Evolutionary conservation across 2,329 filamentous ascomycete species (phyloP), one percentile per base, ranked within the genome.

Genomic region (Amesomyces nigricolor): DNA sequence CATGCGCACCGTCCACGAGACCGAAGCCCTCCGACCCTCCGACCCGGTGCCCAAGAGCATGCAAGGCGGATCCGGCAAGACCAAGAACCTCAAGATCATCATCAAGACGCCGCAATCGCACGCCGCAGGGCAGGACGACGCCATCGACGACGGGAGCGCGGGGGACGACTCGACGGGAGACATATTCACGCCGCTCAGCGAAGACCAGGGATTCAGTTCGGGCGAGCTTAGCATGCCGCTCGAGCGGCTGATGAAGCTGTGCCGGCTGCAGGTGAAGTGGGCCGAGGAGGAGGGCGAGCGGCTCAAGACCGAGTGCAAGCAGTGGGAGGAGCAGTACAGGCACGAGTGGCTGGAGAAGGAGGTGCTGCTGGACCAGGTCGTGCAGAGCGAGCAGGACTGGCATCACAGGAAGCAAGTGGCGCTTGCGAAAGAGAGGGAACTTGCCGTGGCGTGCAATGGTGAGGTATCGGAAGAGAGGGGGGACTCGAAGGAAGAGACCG

Each of bases 1-100:
- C 70, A 97, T 97, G 90, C 88, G 94, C 64, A 97, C 94, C 14
- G 91, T 99, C 38, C 94, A 99, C 75, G 94, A 99, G 70, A 96
- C 92, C 3, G 94, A 99, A 73, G 88, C 90, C 14, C 78, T 96
- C 19, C 85, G 89, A n/a, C 88, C 89, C 4, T 85, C 82, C 14
- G 85, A 91, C 67, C 83, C 87, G 2, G 82, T 89, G 11, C 84
- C 86, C 19, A 88, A 89, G 68, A 83, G 84, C 56, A 80, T 82
- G 75, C 82, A 84, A 63, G 59, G 54, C 59, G 67, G 66, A 16
- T 66, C 69, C 40, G 72, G 68, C 65, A 79, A 76, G 61, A 72
- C 73, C 44, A 75, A 74, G 57, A 82, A 82, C 62, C 72, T 84
- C 38, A 85, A 85, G 65, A 83, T 84, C 60, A 80, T 84, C 64